Base-by-base conservation (phyloP, 108 stramenopile genomes). In the Nitzschia putrida region DNA sequence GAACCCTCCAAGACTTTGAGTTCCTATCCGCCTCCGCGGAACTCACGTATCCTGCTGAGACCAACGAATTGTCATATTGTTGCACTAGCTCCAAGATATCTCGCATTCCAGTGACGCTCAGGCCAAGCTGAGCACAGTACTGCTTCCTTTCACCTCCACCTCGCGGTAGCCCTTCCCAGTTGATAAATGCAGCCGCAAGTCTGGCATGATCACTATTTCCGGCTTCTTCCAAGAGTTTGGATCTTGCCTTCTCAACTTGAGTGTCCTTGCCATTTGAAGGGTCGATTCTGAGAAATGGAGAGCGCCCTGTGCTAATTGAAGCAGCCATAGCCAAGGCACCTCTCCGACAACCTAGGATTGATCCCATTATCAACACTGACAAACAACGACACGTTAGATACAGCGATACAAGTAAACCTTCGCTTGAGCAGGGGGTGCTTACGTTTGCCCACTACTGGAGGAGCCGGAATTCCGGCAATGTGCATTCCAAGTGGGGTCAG, bases 161-260 rank as follows among this genome's bases (percentile, higher is more conserved):
- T 26, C 55, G 43, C 2, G 43, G 41, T 11, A 68, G 43, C 3
- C 69, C 53, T 50, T 88, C 68, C 94, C 94, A 95, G 3, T 77
- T 42, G 3, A 82, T 56, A 69, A 78, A 90, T 37, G 79, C 77
- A 25, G 85, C 84, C 4, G 91, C 89, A 11, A 95, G 64, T 73
- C 91, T 73, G 13, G 82, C 83, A 61, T 92, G 91, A 69, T 95
- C 94, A 63, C 86, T 87, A 60, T 91, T 89, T 18, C 94, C 94
- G 64, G 89, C 85, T 23, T 60, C 77, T 63, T 86, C 69, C 72
- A 88, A 81, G 2, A 95, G 68, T 23, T 82, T 74, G 8, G 49
- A 44, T 12, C 94, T 76, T 1, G 37, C 22, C 8, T 63, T 22
- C 20, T 63, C 38, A 18, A 61, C 41, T 12, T 47, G 42, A 24